Evolutionary conservation across 2,329 filamentous ascomycete genomes (phyloP), one percentile per base, ranked within the genome.

Genomic region (Waltergamsia citrina): DNA sequence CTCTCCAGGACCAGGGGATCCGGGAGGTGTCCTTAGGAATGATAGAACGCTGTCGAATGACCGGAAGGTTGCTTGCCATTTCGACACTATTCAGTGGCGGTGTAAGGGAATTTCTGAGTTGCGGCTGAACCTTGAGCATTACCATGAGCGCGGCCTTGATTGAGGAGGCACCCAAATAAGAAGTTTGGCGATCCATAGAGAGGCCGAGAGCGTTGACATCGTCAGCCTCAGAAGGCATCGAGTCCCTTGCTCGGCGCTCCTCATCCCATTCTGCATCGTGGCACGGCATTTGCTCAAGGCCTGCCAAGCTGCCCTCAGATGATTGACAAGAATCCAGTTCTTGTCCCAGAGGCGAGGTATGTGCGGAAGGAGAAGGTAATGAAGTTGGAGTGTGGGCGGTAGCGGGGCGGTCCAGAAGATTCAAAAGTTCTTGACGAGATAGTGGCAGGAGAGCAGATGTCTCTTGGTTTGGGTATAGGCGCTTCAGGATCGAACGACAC

Each of bases 141-240:
- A 84, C 80, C 57, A 82, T 75, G 23, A 85, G 64, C 2, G 80
- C 80, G 2, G 81, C 81, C 47, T 82, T 81, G 48, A 85, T 81
- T 6, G 81, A 85, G 0, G 81, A 85, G 12, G 82, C 78, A 2
- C 81, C 81, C 4, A 85, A 62, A 46, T 85, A 85, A 3, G 81
- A 71, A 4, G 65, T 56, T 43, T 76, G 72, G 28, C 77, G 71
- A 37, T 81, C 71, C 6, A 69, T 58, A 3, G 61, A 59, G 22
- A 69, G 69, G 49, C 78, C 83, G 3, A 85, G 60, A 1, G 78
- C 78, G 17, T 54, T 54, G 22, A 53, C 41, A 32, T 52, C 44
- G 35, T 85, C 81, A 1, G 78, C 78, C 44, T 84, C 72, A 6
- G 62, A 65, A n/a, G 71, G 71, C 34, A 78, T 65, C 5, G 69